A percentile compares a stretch with the other conserved stretches of the same genome.
phyloP scores from a whole-genome alignment of 108 stramenopile species.

The Skeletonema marinoi region DNA sequence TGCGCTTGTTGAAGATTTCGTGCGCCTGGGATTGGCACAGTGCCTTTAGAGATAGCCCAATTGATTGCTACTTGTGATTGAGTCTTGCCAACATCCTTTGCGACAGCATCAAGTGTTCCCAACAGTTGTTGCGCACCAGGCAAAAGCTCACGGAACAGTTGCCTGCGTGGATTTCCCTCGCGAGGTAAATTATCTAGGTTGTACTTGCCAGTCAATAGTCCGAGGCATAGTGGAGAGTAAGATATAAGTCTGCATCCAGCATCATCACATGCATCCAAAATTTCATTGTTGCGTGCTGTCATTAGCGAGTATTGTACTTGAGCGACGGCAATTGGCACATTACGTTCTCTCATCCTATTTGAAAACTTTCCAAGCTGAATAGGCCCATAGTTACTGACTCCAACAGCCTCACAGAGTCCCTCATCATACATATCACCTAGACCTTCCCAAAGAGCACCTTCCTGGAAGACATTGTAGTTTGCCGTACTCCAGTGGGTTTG shows the following conservation, averaged over 20 bases:
- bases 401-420: conserved; percentile 79
- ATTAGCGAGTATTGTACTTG: conserved; percentile 87
- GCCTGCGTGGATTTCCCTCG: conserved; percentile 66
- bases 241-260: conserved; percentile 75
- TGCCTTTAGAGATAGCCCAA: conserved; percentile 88
- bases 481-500: conserved; percentile 87
- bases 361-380: conserved; percentile 63
- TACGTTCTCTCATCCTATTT: conserved; percentile 52
- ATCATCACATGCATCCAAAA: conserved; percentile 79
- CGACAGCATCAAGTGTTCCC: conserved; percentile 67
- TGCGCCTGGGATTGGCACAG: conserved; percentile 84
- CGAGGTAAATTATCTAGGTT: conserved; percentile 74
- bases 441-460: conserved; percentile 84
- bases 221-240: conserved; percentile 82
- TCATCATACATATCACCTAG: conserved; percentile 79
- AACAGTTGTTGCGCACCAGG: conserved; percentile 72
- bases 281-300: conserved; percentile 69
- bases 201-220: conserved; percentile 83
- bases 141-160: conserved; percentile 81
- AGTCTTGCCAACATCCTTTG: conserved; percentile 68
- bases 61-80: conserved; percentile 90
- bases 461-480: conserved; percentile 84
- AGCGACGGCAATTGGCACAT: conserved; percentile 82
- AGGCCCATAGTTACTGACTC: conserved; percentile 83
- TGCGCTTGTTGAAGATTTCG: conserved; percentile 67